Evolutionary conservation across 2,329 filamentous ascomycete genomes (phyloP).

Genomic region (Ophiostoma australiae): DNA sequence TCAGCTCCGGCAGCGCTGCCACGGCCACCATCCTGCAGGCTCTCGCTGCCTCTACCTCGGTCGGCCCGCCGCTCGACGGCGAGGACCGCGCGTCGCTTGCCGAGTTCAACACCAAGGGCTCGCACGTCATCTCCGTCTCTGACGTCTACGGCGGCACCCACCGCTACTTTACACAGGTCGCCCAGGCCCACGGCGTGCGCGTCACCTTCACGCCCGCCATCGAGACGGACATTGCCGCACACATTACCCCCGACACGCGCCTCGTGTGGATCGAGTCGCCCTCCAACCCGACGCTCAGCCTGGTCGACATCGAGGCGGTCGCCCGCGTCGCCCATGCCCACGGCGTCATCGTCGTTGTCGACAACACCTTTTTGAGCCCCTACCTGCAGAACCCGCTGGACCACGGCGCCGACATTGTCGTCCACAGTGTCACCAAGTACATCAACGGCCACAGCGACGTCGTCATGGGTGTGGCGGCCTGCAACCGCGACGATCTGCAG

Average conservation of each 20-base stretch:
- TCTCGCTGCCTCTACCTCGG: constrained; percentile 55
- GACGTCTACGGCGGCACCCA: constrained; percentile 98
- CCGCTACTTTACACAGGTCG: constrained; percentile 97
- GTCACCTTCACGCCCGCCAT: constrained; percentile 94
- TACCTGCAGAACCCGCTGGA: constrained; percentile 96
- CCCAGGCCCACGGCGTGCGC: constrained; percentile 84
- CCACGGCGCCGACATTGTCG: constrained; percentile 91
- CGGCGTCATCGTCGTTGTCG: constrained; percentile 92
- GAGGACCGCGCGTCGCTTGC: not conserved
- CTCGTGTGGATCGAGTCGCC: constrained; percentile 96
- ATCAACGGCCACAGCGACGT: constrained; percentile 98
- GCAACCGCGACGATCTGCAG: constrained; percentile 79
- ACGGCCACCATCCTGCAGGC: constrained; percentile 92
- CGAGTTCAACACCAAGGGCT: constrained; percentile 46
- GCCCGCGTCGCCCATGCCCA: constrained; percentile 76
- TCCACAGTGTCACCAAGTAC: constrained; percentile 97
- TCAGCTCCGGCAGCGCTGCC: constrained; percentile 88
- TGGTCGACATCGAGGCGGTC: constrained; percentile 89
- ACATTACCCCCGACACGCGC: constrained; percentile 86
- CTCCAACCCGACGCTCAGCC: constrained; percentile 85
- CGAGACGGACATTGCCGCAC: constrained; percentile 75
- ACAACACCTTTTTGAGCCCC: constrained; percentile 96
- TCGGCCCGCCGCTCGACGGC: constrained; percentile 19
- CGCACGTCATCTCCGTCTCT: constrained; percentile 91
- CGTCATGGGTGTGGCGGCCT: constrained; percentile 93